phyloP scores from a whole-genome alignment of 345 rosid genomes.

The Syzygium aromaticum region DNA sequence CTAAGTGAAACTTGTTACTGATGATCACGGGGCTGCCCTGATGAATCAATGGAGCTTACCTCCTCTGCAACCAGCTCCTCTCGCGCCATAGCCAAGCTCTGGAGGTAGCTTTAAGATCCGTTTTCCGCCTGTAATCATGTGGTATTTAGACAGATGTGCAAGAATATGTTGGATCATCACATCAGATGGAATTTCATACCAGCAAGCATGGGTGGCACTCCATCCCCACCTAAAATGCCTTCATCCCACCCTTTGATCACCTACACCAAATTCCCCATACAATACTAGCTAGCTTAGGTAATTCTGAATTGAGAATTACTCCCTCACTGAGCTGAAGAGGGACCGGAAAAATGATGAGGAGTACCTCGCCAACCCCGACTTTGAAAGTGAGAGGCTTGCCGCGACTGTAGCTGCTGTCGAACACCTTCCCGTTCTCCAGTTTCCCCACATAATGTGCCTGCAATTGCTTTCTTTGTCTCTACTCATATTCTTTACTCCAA shows the following conservation, averaged over 20 bases:
- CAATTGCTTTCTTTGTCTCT: neutral
- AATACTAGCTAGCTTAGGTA: neutral
- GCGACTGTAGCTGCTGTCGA: slow-evolving; percentile 86
- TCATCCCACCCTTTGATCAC: slow-evolving; percentile 91
- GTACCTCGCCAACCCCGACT: slow-evolving; percentile 87
- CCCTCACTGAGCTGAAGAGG: neutral
- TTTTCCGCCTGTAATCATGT: slow-evolving; percentile 45
- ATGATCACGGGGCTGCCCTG: neutral
- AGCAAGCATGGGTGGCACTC: slow-evolving; percentile 84
- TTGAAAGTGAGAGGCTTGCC: slow-evolving; percentile 83
- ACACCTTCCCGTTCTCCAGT: slow-evolving; percentile 73
- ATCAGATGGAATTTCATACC: slow-evolving; percentile 25
- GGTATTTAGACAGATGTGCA: neutral
- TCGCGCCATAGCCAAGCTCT: slow-evolving; percentile 69
- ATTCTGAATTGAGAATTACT: neutral
- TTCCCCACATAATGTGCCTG: slow-evolving; percentile 90
- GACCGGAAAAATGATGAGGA: fast-evolving
- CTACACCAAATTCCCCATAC: slow-evolving; percentile 12
- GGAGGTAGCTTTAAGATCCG: slow-evolving; percentile 67
- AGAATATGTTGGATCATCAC: neutral
- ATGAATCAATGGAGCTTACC: slow-evolving; percentile 23
- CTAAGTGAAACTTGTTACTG: neutral
- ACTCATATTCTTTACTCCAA: neutral
- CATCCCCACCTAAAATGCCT: slow-evolving; percentile 81
- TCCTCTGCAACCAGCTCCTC: slow-evolving; percentile 96